Evolutionary conservation across 169 alveolate species (phyloP), one percentile per base, ranked within the genome.

Genomic region (Sarcocystis neurona): DNA sequence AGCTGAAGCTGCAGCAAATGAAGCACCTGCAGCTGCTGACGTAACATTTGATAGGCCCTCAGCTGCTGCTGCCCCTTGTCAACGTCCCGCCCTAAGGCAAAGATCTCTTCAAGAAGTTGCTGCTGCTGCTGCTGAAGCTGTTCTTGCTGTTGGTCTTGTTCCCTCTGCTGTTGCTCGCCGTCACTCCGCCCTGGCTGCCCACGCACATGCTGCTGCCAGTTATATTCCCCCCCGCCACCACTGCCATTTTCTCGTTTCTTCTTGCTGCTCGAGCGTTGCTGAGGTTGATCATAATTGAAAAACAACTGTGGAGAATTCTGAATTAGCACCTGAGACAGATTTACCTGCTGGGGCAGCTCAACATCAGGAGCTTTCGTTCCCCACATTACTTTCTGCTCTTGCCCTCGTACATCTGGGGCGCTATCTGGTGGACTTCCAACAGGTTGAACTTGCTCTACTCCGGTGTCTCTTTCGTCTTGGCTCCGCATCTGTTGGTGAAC

Each of bases 201-300:
- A 1, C 41, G 56, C 41, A 72, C 82, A n/a, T 72, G 82, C 56
- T 72, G 37, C 56, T n/a, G 18, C 82, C 82, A 72, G 82, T 72
- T 56, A 20, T 72, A 72, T 20, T 44, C 46, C 23, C 41, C 34
- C 20, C 41, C 20, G 46, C 20, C 56, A 34, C 37, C 37, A 15
- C 48, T 46, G 47, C 79, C 27, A 39, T 30, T 39, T n/a, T n/a
- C n/a, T n/a, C n/a, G n/a, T n/a, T n/a, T n/a, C n/a, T n/a, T n/a
- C 37, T 6, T 39, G 37, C 34, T 39, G 56, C 82, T 72, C 41
- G 23, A 48, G 10, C 37, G 58, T 4, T 23, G 75, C 18, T 63
- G 43, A 34, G 82, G 82, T 39, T 37, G 56, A 10, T 72, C 82
- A 48, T 56, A 72, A 56, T 72, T 72, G 6, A 72, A 56, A 72